Evolutionary conservation across 2,329 filamentous ascomycete species (phyloP), one percentile per base, ranked within the genome.

Genomic region (Penicillium sp.): DNA sequence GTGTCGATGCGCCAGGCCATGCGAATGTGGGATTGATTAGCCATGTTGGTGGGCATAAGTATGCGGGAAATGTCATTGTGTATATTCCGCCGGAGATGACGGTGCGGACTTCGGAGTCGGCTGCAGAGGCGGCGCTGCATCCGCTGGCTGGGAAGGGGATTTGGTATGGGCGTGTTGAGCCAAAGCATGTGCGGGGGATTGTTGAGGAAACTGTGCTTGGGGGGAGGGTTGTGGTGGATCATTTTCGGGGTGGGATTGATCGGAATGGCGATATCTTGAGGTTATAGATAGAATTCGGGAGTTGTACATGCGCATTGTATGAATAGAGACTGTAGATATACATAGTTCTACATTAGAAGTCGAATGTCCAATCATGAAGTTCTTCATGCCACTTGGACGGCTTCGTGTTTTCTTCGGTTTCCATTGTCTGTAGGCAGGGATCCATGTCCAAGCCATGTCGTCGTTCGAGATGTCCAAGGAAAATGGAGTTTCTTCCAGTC

Each of bases 11-110:
- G 14, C 65, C 67, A 0, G 62, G 63, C 0, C 72, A 75, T 63
- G 75, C 75, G 11, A 76, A 80, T 61, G 66, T 81, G 55, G 78
- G 75, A 5, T 66, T 74, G 50, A 79, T 97, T 70, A 94, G 88
- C 66, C 94, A 98, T 72, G 89, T 97, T 14, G 94, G 94, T 22
- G 94, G 94, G 0, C 94, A 98, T 80, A 96, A 96, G 81, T 98
- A 95, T 79, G 90, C 89, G 39, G 94, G 94, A 42, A 98, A 98
- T 71, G 87, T 97, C 66, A 90, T 98, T 79, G 81, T 98, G 0
- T 98, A 98, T 75, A 84, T 79, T 11, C 76, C 76, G 2, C 72
- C 73, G 1, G 67, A 65, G 14, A 71, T 77, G 68, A 71, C 55
- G 38, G 49, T 66, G 22, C 14, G 22, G 5, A 31, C 43, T 10